Evolutionary conservation across 140 eudicot species (phyloP).

Genomic region (Anethum foeniculum): DNA sequence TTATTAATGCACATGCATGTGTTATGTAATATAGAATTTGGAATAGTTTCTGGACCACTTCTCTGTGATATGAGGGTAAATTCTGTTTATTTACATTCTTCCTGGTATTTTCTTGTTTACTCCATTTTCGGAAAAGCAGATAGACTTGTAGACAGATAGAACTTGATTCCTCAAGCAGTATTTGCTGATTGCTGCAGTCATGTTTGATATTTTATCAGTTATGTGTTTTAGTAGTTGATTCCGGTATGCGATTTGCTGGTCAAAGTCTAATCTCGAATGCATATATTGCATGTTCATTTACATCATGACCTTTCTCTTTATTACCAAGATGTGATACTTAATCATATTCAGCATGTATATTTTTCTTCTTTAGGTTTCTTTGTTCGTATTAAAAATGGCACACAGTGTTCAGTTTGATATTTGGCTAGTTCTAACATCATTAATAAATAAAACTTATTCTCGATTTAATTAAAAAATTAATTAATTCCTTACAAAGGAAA

Average conservation of each 20-base stretch:
- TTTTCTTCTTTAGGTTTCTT: neutral
- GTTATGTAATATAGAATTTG: neutral
- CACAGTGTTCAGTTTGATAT: neutral
- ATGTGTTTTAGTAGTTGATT: neutral
- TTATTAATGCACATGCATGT: neutral
- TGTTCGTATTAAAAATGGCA: neutral
- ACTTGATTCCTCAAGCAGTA: neutral
- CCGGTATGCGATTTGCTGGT: neutral
- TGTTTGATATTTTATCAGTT: neutral
- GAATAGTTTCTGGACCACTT: neutral
- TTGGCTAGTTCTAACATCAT: neutral
- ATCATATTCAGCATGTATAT: neutral
- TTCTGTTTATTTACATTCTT: neutral
- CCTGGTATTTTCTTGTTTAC: neutral
- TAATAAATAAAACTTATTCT: neutral
- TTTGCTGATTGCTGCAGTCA: neutral
- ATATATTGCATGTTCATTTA: neutral
- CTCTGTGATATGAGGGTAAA: neutral
- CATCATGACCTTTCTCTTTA: neutral
- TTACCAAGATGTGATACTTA: neutral
- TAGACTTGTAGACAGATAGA: neutral
- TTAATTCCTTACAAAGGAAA: neutral
- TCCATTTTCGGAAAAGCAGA: neutral
- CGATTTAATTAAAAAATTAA: neutral
- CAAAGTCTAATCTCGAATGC: neutral